A percentile compares a stretch with the other conserved stretches of the same genome.
These are phyloP conservation scores for Lecanicillium sp. DNA, from an alignment of 2,329 filamentous ascomycete genomes.

Conservation along the genomic window DNA sequence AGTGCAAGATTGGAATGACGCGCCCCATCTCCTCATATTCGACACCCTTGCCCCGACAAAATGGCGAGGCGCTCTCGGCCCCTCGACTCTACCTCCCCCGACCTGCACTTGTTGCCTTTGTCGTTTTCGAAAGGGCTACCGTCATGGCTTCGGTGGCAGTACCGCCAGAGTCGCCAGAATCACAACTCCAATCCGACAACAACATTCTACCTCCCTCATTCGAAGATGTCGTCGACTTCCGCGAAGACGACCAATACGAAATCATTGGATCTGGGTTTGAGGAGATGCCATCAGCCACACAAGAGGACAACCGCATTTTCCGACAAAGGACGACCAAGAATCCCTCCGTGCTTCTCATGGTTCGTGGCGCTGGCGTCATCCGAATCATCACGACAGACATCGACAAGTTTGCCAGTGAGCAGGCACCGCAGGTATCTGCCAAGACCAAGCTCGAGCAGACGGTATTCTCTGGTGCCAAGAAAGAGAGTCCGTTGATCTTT, in stretches of 20 bases:
- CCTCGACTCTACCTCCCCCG: slow-evolving; percentile 72
- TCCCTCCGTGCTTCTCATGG: slow-evolving; percentile 54
- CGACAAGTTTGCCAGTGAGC: slow-evolving; percentile 53
- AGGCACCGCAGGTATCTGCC: slow-evolving; percentile 61
- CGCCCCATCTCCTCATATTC: slow-evolving; percentile 62
- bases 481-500: slow-evolving; percentile 84
- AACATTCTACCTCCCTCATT: slow-evolving; percentile 61
- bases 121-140: slow-evolving; percentile 73
- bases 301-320: slow-evolving; percentile 44
- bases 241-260: slow-evolving; percentile 56
- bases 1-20: slow-evolving; percentile 55
- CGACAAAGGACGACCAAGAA: slow-evolving; percentile 53
- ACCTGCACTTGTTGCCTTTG: slow-evolving; percentile 72
- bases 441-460: slow-evolving; percentile 91
- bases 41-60: slow-evolving; percentile 40
- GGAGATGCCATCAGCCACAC: slow-evolving; percentile 39
- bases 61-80: slow-evolving; percentile 30
- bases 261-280: slow-evolving; percentile 60
- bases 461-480: slow-evolving; percentile 80
- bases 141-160: slow-evolving; percentile 68
- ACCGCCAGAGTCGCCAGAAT: slow-evolving; percentile 64
- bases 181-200: slow-evolving; percentile 65
- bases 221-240: slow-evolving; percentile 82
- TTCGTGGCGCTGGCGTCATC: slow-evolving; percentile 57
- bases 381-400: slow-evolving; percentile 54